Conservation (phyloP, 1,284 basidiomycete species). For the Trichosporon faecale region DNA sequence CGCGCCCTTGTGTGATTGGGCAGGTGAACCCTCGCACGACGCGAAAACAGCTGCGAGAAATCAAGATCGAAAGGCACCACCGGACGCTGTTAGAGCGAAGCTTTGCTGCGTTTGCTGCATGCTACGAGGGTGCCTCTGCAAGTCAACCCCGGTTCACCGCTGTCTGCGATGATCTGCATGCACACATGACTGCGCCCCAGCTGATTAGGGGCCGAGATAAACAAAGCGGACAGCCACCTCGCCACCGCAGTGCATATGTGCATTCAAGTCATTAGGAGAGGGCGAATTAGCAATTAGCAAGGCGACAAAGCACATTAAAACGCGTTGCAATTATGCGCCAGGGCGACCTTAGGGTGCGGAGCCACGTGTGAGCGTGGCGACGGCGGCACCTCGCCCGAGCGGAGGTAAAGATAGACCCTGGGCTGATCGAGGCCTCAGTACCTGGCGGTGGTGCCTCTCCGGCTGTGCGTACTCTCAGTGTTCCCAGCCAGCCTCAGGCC, state of each 20-base stretch:
- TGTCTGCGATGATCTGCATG: no score
- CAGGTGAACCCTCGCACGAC: not conserved
- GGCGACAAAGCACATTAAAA: not conserved
- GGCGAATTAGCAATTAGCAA: not conserved
- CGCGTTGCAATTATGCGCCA: not conserved
- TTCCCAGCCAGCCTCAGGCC: not conserved
- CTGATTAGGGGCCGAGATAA: not conserved
- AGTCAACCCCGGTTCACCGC: not conserved
- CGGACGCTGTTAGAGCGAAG: not conserved
- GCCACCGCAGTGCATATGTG: not conserved
- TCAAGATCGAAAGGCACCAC: not conserved
- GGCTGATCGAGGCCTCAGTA: conserved; percentile 2
- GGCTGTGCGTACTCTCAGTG: not conserved
- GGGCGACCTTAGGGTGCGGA: not conserved
- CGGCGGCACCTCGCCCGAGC: not conserved
- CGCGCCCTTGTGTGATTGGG: not conserved
- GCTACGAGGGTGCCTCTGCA: not conserved
- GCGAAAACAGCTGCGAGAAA: not conserved
- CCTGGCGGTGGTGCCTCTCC: not conserved
- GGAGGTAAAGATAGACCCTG: not conserved
- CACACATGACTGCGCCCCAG: no score
- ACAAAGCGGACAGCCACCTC: not conserved
- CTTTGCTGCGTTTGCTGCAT: not conserved
- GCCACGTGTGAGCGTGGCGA: not conserved
- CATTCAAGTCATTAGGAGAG: not conserved